Base-by-base conservation (phyloP, 2,329 filamentous ascomycete species). In the Periconia digitata region DNA sequence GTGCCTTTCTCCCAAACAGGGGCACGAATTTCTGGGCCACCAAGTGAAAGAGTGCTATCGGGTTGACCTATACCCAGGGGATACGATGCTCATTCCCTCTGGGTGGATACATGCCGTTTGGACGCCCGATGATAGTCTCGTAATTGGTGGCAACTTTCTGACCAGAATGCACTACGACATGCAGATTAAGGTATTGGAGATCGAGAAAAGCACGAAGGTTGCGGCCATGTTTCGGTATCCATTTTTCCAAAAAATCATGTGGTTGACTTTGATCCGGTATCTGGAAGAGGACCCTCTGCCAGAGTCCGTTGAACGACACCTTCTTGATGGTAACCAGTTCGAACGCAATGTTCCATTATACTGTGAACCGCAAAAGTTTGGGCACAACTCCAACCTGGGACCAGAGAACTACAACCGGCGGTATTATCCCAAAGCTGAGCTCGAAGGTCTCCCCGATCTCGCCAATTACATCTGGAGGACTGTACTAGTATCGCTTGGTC, bases 21-120 rank as follows among this genome's bases (percentile, higher is more conserved):
- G 86, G 50, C 82, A 79, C 51, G 86, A 83, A 12, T 87, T 84
- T 66, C 75, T 87, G 27, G 82, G 81, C 4, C 78, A 82, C 49
- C 78, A 85, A 55, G 84, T 83, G 16, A 84, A 84, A 51, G 84
- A 86, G 56, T 86, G 84, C 64, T 86, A 84, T 59, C 76, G 85
- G 40, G 83, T 87, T 37, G 84, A 87, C 62, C 75, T 87, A 4
- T 79, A 77, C 42, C 82, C 83, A 53, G 85, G 85, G 27, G 85
- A 87, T 61, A 87, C 85, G 3, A 86, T 87, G 80, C 72, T 87
- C 37, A 87, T 87, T 53, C 85, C 85, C 4, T 85, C 85, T 27
- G 85, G 85, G 17, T 87, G 85, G 85, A 87, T 87, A 44, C 85
- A 87, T 60, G 84, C 85, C 20, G 85, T 87, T 7, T 86, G 85